Evolutionary conservation across 257 asterid genomes (phyloP).

Genomic region (Knoxia roxburghii): DNA sequence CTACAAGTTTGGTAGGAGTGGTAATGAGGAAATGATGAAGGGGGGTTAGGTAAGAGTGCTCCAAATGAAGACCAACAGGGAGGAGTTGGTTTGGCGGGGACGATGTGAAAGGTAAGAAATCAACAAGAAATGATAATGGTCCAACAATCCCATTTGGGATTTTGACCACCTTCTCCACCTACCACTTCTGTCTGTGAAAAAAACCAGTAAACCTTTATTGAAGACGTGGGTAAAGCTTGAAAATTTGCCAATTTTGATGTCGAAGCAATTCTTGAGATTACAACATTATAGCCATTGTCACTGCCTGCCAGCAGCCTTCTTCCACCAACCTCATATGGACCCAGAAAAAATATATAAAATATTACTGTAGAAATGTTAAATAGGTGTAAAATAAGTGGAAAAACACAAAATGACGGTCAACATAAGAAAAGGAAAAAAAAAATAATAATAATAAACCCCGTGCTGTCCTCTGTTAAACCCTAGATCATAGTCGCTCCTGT

Average conservation of each 20-base stretch:
- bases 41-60: constrained; percentile 8
- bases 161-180: constrained; percentile 18
- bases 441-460: background rate
- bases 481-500: constrained; percentile 1
- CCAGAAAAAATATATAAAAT: too few species aligned
- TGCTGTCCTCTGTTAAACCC: constrained; percentile 20
- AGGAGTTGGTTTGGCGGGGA: constrained; percentile 16
- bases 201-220: background rate
- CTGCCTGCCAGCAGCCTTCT: background rate
- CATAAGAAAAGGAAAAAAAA: background rate
- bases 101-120: background rate
- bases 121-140: background rate
- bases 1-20: background rate
- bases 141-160: constrained; percentile 5
- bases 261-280: background rate
- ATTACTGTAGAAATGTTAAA: too few species aligned
- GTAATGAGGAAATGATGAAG: background rate
- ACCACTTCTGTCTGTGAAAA: constrained; percentile 11
- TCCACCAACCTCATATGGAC: constrained; percentile 2
- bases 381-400: background rate
- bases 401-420: background rate
- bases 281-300: background rate
- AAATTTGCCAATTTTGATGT: background rate
- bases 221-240: background rate
- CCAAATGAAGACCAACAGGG: background rate